These are phyloP conservation scores for Maudiozyma serrabonitensis DNA, from an alignment of 805 yeast species.

Conservation along the genomic window DNA sequence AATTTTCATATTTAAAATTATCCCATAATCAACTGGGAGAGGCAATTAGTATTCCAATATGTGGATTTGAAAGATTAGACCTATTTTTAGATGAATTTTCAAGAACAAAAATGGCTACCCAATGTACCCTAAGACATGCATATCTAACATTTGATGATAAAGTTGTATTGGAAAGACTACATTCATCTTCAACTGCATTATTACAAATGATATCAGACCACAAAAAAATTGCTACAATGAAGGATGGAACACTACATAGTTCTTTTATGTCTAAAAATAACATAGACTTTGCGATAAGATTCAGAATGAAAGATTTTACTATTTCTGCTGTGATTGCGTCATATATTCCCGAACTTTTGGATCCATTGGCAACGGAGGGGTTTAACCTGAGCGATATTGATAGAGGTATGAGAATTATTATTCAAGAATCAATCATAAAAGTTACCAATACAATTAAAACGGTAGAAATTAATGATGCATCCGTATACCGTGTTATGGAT, in stretches of 20 bases:
- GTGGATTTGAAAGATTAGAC: conserved; percentile 24
- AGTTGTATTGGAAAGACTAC: conserved; percentile 14
- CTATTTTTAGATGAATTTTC: conserved; percentile 14
- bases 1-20: conserved; percentile 12
- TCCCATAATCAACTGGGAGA: conserved; percentile 4
- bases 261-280: background rate
- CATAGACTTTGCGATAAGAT: conserved; percentile 14
- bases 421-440: conserved; percentile 15
- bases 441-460: conserved; percentile 5
- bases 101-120: conserved; percentile 8
- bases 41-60: conserved; percentile 16
- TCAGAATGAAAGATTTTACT: conserved; percentile 22
- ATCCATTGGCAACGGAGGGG: conserved; percentile 13
- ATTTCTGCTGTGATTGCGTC: conserved; percentile 16
- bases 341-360: conserved; percentile 16
- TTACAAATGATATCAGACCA: conserved; percentile 1
- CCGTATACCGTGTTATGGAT: conserved; percentile 20
- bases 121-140: conserved; percentile 22
- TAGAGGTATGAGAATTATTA: conserved; percentile 17
- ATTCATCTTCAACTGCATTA: conserved; percentile 1
- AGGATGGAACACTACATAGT: background rate
- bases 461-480: conserved; percentile 11
- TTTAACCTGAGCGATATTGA: conserved; percentile 15
- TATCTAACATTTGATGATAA: conserved; percentile 17
- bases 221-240: background rate